Conservation (phyloP, 2,329 filamentous ascomycete species). For the Aspergillus unguis region DNA sequence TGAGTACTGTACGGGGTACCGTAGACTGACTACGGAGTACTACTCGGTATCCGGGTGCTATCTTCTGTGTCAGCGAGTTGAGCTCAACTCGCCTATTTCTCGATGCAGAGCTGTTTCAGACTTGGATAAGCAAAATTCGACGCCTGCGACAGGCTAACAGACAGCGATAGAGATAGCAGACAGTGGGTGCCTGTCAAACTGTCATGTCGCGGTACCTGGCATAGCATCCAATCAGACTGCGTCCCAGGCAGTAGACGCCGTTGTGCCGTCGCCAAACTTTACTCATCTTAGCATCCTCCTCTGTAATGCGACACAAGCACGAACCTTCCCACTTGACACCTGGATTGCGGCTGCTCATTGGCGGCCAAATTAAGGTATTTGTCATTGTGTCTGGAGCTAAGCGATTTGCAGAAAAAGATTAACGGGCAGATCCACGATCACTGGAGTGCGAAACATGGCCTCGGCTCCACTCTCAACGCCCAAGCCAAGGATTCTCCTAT, state of each 20-base stretch:
- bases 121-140: background rate
- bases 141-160: background rate
- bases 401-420: conserved; percentile 19
- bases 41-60: too few species aligned
- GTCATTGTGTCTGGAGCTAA: conserved; percentile 19
- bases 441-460: background rate
- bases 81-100: too few species aligned
- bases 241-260: conserved; percentile 8
- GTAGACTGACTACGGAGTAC: too few species aligned
- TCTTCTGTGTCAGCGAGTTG: too few species aligned
- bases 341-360: conserved; percentile 12
- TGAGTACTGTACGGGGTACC: too few species aligned
- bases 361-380: conserved; percentile 24
- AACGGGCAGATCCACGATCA: conserved; percentile 1
- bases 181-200: background rate
- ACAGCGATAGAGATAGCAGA: background rate
- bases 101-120: too few species aligned
- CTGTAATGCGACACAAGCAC: conserved; percentile 10
- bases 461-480: background rate
- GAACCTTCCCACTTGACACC: conserved; percentile 20
- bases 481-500: background rate
- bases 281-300: background rate
- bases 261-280: conserved; percentile 11
- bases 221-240: background rate
- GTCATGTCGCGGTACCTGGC: conserved; percentile 6